Evolutionary conservation across 1,139 yeast species (phyloP).

Genomic region (Yamadazyma spencermartinsiae): DNA sequence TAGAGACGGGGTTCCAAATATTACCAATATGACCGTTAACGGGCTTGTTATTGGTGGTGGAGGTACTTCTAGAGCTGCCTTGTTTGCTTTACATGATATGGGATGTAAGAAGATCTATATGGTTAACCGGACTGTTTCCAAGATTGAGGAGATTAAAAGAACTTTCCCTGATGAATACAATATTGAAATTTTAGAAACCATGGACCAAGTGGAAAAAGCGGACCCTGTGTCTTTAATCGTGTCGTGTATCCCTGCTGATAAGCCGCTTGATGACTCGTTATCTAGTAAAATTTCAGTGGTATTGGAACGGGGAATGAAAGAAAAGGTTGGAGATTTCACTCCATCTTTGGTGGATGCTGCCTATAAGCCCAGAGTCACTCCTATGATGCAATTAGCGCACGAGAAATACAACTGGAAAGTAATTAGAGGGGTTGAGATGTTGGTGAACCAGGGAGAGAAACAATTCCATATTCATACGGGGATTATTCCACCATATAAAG

Average conservation of each 20-base stretch:
- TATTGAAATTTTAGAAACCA: constrained; percentile 57
- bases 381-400: constrained; percentile 74
- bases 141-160: constrained; percentile 57
- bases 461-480: constrained; percentile 86
- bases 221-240: constrained; percentile 62
- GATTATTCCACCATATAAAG: constrained; percentile 58
- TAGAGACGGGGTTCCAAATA: constrained; percentile 58
- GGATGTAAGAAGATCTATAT: constrained; percentile 80
- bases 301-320: constrained; percentile 40
- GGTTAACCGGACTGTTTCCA: constrained; percentile 75
- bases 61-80: constrained; percentile 95
- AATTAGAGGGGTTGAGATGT: constrained; percentile 87
- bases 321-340: constrained; percentile 30
- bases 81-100: constrained; percentile 76
- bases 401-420: constrained; percentile 64
- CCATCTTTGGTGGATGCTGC: constrained; percentile 86
- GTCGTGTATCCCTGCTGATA: constrained; percentile 88
- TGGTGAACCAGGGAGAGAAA: constrained; percentile 87
- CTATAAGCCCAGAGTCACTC: constrained; percentile 84
- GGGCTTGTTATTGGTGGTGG: constrained; percentile 94
- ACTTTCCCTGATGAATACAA: constrained; percentile 64
- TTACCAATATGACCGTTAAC: constrained; percentile 32
- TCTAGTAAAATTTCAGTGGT: constrained; percentile 47
- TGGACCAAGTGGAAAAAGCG: constrained; percentile 41
- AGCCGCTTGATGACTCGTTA: constrained; percentile 60